Conservation (phyloP, 148 eudicot species). For the Vaccinium darrowii region DNA sequence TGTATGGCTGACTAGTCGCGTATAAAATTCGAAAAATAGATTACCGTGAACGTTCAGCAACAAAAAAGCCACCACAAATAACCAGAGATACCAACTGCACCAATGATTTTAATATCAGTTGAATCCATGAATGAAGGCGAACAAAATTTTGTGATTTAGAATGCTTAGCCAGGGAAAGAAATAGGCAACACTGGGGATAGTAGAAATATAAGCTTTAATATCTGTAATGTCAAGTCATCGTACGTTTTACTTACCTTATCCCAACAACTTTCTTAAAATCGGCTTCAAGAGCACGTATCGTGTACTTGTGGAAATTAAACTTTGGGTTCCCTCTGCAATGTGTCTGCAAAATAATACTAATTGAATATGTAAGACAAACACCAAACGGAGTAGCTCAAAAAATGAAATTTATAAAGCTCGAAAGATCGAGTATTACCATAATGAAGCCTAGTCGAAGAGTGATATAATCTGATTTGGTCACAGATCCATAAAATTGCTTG, state of each 20-base stretch:
- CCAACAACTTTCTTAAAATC: slow-evolving; percentile 88
- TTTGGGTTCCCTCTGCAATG: slow-evolving; percentile 77
- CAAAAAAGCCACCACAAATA: slow-evolving; percentile 79
- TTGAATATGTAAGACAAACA: slow-evolving; percentile 13
- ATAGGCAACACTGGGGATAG: not conserved
- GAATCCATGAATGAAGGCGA: not conserved
- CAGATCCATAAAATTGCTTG: slow-evolving; percentile 91
- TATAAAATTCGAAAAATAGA: not conserved
- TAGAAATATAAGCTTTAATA: not conserved
- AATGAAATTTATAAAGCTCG: not conserved
- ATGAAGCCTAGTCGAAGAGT: slow-evolving; percentile 80
- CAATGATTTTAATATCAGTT: slow-evolving; percentile 15
- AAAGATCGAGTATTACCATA: slow-evolving; percentile 32
- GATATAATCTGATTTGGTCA: slow-evolving; percentile 70
- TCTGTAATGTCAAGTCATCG: not conserved
- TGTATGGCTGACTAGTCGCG: not conserved
- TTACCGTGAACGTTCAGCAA: slow-evolving; percentile 82
- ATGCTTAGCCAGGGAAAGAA: not conserved
- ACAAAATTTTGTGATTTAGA: not conserved
- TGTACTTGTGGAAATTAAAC: slow-evolving; percentile 86
- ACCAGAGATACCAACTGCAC: slow-evolving; percentile 97
- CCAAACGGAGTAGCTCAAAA: not conserved
- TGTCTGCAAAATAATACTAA: slow-evolving; percentile 32
- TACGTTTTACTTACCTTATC: slow-evolving; percentile 55
- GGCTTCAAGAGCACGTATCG: slow-evolving; percentile 86